phyloP scores from a whole-genome alignment of 805 yeast species.

The Zygosaccharomyces gambellarensis region DNA sequence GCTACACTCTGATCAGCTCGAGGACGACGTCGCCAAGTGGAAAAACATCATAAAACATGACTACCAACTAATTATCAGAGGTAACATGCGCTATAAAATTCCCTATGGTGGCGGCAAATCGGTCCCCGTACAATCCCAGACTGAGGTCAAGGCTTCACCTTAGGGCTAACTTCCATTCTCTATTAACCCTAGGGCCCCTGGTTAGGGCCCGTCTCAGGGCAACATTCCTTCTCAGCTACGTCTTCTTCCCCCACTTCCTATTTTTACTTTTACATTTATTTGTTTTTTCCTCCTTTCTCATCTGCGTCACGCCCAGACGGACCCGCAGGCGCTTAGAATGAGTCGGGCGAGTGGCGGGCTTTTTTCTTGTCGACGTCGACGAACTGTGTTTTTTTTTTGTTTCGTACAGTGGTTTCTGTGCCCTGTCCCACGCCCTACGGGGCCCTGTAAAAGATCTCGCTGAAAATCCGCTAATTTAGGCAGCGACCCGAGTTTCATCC shows the following conservation, averaged over 20 bases:
- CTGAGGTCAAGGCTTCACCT: conserved; percentile 41
- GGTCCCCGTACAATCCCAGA: conserved; percentile 56
- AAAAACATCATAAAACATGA: conserved; percentile 67
- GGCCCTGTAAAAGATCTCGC: background rate
- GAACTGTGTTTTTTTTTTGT: background rate
- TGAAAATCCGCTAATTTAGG: conserved; percentile 4
- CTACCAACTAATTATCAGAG: conserved; percentile 79
- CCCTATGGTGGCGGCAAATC: conserved; percentile 50
- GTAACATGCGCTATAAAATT: conserved; percentile 69
- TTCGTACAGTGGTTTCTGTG: background rate
- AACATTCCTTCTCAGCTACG: background rate
- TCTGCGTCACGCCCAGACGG: background rate
- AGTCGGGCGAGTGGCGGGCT: background rate
- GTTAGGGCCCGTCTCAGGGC: background rate
- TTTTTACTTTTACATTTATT: background rate
- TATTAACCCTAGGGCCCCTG: background rate
- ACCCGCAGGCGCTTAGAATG: too few relatives aligned
- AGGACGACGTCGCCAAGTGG: conserved; percentile 56
- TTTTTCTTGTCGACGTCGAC: background rate
- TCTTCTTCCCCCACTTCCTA: background rate
- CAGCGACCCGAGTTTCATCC: conserved; percentile 2
- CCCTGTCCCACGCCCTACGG: background rate
- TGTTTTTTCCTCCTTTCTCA: background rate
- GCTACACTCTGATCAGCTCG: conserved; percentile 24
- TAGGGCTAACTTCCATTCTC: background rate